phyloP scores from a whole-genome alignment of 352 stramenopile genomes.

The Pythium sukuiense region DNA sequence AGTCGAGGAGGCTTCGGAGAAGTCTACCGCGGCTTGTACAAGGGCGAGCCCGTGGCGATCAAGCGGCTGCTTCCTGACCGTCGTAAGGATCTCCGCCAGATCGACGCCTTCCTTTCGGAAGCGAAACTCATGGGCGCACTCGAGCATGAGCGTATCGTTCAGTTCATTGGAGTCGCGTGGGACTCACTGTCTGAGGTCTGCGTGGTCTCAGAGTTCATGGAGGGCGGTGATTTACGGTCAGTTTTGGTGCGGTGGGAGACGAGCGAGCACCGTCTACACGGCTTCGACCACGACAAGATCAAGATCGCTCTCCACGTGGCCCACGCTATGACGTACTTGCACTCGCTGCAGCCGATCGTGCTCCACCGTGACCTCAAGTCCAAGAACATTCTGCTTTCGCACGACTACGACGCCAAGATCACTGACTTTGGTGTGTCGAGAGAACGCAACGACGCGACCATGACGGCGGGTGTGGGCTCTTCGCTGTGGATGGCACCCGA shows the following conservation, averaged over 20 bases:
- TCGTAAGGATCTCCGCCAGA: constrained; percentile 11
- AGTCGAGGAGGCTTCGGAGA: constrained; percentile 21
- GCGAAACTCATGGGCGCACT: constrained; percentile 31
- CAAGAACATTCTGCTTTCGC: constrained; percentile 17
- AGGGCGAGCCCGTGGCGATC: constrained; percentile 12
- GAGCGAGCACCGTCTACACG: constrained; percentile 11
- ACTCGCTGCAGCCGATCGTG: constrained; percentile 15
- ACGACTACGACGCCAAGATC: constrained; percentile 32
- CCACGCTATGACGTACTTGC: constrained; percentile 20
- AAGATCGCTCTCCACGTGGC: constrained; percentile 36
- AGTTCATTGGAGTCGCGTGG: constrained; percentile 51
- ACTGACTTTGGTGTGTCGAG: constrained; percentile 42
- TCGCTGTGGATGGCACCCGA: constrained; percentile 31
- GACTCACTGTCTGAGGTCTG: constrained; percentile 39
- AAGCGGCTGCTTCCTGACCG: constrained; percentile 16
- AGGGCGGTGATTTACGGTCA: constrained; percentile 41
- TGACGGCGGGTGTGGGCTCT: constrained; percentile 23
- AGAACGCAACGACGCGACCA: constrained; percentile 22
- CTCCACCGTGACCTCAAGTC: constrained; percentile 28
- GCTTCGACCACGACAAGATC: constrained; percentile 41
- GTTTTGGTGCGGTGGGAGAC: constrained; percentile 27
- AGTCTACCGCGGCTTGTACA: constrained; percentile 26
- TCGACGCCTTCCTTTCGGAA: constrained; percentile 26
- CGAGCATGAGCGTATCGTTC: constrained; percentile 25
- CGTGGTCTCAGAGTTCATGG: constrained; percentile 47